Evolutionary conservation across 2,329 filamentous ascomycete genomes (phyloP), one percentile per base, ranked within the genome.

Genomic region (Davidsoniella neocaledoniae): DNA sequence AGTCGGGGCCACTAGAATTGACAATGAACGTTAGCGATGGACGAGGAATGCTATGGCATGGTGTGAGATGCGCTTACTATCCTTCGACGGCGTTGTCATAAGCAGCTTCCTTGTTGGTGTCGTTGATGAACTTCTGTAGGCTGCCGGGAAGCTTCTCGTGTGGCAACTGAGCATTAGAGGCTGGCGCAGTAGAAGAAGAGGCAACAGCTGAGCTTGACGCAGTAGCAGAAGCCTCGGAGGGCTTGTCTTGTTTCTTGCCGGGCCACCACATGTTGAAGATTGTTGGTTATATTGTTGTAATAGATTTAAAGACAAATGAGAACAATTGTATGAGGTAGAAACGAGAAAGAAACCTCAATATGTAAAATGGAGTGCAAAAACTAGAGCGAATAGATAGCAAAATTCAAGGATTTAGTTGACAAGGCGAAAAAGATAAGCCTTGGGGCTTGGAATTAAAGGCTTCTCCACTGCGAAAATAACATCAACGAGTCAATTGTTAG

Each of bases 61-160:
- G 29, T 16, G 17, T 7, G 10, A n/a, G 17, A n/a, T 16, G 12
- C n/a, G 49, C 52, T 49, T 49, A 54, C 52, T 52, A 47, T 38
- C 49, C 49, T 6, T 49, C 37, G 14, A 46, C 36, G 9, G 50
- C 46, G 36, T 52, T 23, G 16, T 54, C 49, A 58, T 86, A 79
- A 58, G 77, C 79, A 29, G 86, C 83, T 8, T 94, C 72, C 43
- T 68, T 68, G 51, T 79, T 74, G 2, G 68, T 63, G 56, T 71
- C 69, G 55, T 79, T 74, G 21, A 80, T 62, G 36, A 79, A 71
- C 44, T 67, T 72, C 58, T 80, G 76, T 46, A 79, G 61, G n/a
- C 61, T 63, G 44, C 65, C 63, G 1, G 76, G 73, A 10, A 81
- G 70, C 61, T 74, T 71, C 55, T 70, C 66, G 33, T 63, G 60